These are phyloP conservation scores for Coccinonectria pachysandricola DNA, from an alignment of 2,329 filamentous ascomycete species.

Conservation along the genomic window DNA sequence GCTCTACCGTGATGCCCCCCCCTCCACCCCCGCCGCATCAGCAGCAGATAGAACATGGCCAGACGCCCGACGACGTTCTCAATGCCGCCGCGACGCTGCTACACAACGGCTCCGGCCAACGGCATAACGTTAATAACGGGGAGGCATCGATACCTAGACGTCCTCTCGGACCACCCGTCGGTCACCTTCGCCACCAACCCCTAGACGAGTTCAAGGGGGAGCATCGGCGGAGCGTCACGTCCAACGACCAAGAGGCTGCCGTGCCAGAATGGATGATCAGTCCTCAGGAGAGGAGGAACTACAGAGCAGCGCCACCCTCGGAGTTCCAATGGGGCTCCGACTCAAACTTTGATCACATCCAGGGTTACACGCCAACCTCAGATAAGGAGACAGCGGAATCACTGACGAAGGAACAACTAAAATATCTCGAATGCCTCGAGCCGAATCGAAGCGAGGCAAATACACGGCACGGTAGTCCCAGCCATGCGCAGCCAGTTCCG, in stretches of 20 bases:
- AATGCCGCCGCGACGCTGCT: conserved; percentile 43
- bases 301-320: conserved; percentile 27
- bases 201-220: conserved; percentile 33
- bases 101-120: conserved; percentile 29
- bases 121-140: conserved; percentile 15
- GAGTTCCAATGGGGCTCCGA: conserved; percentile 61
- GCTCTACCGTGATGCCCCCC: conserved; percentile 26
- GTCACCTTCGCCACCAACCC: conserved; percentile 32
- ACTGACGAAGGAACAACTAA: conserved; percentile 43
- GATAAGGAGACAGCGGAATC: conserved; percentile 48
- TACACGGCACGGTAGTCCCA: conserved; percentile 49
- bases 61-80: conserved; percentile 44
- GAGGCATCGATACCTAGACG: conserved; percentile 15
- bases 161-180: conserved; percentile 25
- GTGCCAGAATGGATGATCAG: conserved; percentile 34
- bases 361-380: conserved; percentile 48
- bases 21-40: conserved; percentile 19
- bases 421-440: conserved; percentile 47
- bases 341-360: conserved; percentile 45
- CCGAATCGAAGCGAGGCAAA: conserved; percentile 47
- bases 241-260: conserved; percentile 24
- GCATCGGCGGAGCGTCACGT: conserved; percentile 23
- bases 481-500: conserved; percentile 9
- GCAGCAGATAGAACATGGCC: conserved; percentile 19
- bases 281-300: conserved; percentile 16